Conservation (phyloP, 2,329 filamentous ascomycete genomes). For the Thielaviopsis euricoi region DNA sequence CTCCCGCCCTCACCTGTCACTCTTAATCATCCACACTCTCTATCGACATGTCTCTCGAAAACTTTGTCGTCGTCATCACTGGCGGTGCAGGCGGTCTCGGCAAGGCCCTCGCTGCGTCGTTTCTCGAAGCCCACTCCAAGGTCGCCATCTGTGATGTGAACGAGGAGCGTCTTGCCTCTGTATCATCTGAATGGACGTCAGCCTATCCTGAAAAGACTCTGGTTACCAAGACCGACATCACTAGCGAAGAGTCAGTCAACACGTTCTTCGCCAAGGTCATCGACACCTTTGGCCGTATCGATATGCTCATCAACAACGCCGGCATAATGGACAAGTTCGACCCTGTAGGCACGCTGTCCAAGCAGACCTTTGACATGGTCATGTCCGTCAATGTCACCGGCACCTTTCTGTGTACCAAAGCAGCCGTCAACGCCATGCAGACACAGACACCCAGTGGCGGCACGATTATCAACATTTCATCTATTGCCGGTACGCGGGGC, state of each 20-base stretch:
- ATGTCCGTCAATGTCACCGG: conserved; percentile 41
- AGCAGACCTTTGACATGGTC: conserved; percentile 33
- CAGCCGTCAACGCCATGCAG: conserved; percentile 25
- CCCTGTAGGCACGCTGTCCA: conserved; percentile 29
- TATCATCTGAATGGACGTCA: conserved; percentile 15
- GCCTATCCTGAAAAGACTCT: conserved; percentile 16
- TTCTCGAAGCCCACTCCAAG: conserved; percentile 18
- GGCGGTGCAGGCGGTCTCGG: conserved; percentile 14
- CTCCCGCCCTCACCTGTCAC: too few relatives aligned
- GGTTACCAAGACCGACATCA: conserved; percentile 20
- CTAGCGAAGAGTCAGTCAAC: conserved; percentile 20
- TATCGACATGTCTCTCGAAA: background rate
- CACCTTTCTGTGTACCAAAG: conserved; percentile 33
- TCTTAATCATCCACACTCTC: background rate
- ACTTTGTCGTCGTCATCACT: conserved; percentile 11
- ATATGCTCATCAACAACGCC: conserved; percentile 41
- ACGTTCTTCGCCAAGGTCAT: conserved; percentile 15
- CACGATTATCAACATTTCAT: conserved; percentile 36
- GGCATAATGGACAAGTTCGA: conserved; percentile 41
- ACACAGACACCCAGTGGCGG: conserved; percentile 19
- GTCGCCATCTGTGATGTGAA: conserved; percentile 22
- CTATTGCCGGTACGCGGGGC: conserved; percentile 27
- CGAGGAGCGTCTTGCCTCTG: conserved; percentile 13
- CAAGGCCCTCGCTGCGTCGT: conserved; percentile 17
- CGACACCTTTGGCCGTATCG: conserved; percentile 18